phyloP scores from a whole-genome alignment of 768 basidiomycete species.

The Galerina sulciceps region DNA sequence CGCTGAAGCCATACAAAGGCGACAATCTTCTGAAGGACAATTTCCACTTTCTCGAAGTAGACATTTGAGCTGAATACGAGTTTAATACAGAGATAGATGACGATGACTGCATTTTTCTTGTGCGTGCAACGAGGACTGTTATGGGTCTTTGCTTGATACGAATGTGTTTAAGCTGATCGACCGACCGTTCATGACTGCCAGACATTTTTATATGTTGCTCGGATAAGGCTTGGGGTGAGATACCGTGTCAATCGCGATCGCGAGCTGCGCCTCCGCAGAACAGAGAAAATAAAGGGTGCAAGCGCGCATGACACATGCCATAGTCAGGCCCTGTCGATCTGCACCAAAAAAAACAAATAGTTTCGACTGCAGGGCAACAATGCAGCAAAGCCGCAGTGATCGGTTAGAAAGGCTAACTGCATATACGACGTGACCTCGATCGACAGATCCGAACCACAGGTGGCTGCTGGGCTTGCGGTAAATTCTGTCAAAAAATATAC shows the following conservation, averaged over 20 bases:
- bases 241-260: background rate
- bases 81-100: background rate
- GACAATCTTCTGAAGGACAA: background rate
- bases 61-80: background rate
- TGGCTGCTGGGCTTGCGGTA: too few relatives aligned
- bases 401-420: too few relatives aligned
- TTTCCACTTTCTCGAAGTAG: slow-evolving; percentile 1
- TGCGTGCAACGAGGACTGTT: too few relatives aligned
- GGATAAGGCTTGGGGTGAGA: background rate
- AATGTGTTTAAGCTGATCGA: too few relatives aligned
- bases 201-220: background rate
- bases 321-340: too few relatives aligned
- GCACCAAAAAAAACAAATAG: background rate
- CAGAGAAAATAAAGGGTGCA: background rate
- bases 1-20: too few relatives aligned
- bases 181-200: too few relatives aligned
- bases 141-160: too few relatives aligned
- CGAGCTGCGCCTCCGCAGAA: background rate
- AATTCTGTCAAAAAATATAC: too few relatives aligned
- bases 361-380: background rate
- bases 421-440: too few relatives aligned
- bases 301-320: background rate
- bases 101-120: too few relatives aligned
- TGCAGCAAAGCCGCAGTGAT: background rate
- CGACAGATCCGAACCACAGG: too few relatives aligned